These are phyloP conservation scores for Lactifluus volemus DNA, from an alignment of 768 basidiomycete species.

Conservation along the genomic window DNA sequence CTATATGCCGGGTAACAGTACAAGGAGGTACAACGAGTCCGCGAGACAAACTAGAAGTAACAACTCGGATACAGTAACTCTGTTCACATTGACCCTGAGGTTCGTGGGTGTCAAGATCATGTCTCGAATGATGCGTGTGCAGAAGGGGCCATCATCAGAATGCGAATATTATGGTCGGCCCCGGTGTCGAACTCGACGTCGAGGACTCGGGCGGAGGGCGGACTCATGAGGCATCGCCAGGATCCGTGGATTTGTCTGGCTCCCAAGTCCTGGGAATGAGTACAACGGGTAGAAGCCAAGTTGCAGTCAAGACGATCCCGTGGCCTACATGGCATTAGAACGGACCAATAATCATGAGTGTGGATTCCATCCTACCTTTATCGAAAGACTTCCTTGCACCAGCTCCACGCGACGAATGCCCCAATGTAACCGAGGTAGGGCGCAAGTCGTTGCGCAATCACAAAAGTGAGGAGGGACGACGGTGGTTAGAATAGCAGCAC, in stretches of 20 bases:
- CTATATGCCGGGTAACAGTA: no score
- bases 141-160: not conserved
- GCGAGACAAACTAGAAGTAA: not conserved
- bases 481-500: constrained; percentile 65
- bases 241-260: constrained; percentile 21
- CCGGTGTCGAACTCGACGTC: not conserved
- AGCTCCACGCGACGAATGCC: constrained; percentile 71
- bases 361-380: constrained; percentile 37
- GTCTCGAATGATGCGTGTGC: no score
- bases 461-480: constrained; percentile 52
- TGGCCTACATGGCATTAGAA: constrained; percentile 37
- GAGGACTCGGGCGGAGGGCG: not conserved
- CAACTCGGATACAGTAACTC: not conserved
- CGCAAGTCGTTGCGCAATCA: constrained; percentile 50
- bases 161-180: not conserved
- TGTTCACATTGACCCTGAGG: not conserved
- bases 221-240: not conserved
- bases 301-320: constrained; percentile 75
- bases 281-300: constrained; percentile 72
- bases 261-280: constrained; percentile 73
- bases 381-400: constrained; percentile 58
- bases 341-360: not conserved
- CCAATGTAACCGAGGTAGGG: constrained; percentile 67
- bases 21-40: not conserved
- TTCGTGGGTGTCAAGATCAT: not conserved